Conservation (phyloP, 2,329 filamentous ascomycete species). For the Phialophora chinensis region DNA sequence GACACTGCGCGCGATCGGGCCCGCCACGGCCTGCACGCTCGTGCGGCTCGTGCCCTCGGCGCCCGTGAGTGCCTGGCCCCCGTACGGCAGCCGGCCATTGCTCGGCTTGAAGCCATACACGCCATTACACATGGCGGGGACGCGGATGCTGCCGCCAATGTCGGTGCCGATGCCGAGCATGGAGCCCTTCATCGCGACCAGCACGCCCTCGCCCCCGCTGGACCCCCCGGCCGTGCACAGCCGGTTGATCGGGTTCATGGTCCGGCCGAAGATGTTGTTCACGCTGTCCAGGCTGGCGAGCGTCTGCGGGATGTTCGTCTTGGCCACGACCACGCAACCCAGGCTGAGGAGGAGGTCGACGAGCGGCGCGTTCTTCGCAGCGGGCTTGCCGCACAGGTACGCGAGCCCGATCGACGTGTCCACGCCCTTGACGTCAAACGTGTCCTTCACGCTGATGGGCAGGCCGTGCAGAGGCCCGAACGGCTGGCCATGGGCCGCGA, state of each 20-base stretch:
- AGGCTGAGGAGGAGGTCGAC: slow-evolving; percentile 64
- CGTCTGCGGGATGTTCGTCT: slow-evolving; percentile 71
- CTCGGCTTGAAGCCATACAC: slow-evolving; percentile 60
- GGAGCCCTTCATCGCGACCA: slow-evolving; percentile 64
- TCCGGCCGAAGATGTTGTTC: slow-evolving; percentile 65
- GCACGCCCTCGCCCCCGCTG: slow-evolving; percentile 68
- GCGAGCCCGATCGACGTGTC: slow-evolving; percentile 65
- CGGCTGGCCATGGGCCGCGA: slow-evolving; percentile 40
- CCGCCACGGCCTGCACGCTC: slow-evolving; percentile 57
- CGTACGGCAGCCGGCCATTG: slow-evolving; percentile 56
- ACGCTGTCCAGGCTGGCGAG: slow-evolving; percentile 62
- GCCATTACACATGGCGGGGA: slow-evolving; percentile 59
- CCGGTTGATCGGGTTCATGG: slow-evolving; percentile 68
- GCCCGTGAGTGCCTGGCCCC: slow-evolving; percentile 57
- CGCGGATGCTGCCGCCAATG: slow-evolving; percentile 56
- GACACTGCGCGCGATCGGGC: slow-evolving; percentile 50
- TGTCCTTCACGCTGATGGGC: slow-evolving; percentile 47
- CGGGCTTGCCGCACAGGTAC: slow-evolving; percentile 65
- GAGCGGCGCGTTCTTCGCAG: slow-evolving; percentile 60
- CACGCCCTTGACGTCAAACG: slow-evolving; percentile 52
- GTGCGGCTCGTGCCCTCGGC: slow-evolving; percentile 56
- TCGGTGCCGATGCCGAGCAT: slow-evolving; percentile 69
- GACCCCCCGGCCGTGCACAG: slow-evolving; percentile 67
- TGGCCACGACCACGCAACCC: slow-evolving; percentile 71
- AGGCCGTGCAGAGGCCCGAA: slow-evolving; percentile 50